Evolutionary conservation across 441 rosid genomes (phyloP).

Genomic region (Brassica balearica): DNA sequence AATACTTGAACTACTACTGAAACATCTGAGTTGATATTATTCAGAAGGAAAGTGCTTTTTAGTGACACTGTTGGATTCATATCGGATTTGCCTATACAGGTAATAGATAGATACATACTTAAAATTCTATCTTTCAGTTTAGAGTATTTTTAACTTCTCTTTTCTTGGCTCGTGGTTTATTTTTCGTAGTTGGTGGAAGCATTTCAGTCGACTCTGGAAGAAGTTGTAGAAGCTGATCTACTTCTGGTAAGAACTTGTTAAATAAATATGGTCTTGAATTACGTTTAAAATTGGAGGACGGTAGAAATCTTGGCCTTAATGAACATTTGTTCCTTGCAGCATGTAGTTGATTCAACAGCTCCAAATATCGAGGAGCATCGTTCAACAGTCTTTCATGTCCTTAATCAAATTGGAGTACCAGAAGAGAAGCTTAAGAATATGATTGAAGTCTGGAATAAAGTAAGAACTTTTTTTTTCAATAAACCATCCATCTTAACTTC

Average conservation of each 20-base stretch:
- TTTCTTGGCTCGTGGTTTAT: constrained; percentile 21
- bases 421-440: constrained; percentile 79
- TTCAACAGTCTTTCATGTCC: constrained; percentile 82
- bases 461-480: constrained; percentile 20
- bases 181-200: constrained; percentile 79
- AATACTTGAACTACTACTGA: constrained; percentile 13
- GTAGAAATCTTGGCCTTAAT: constrained; percentile 9
- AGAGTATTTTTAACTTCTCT: background rate
- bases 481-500: constrained; percentile 4
- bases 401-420: constrained; percentile 88
- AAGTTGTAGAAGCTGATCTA: constrained; percentile 93
- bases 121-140: background rate
- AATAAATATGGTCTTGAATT: background rate
- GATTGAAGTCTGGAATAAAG: constrained; percentile 99
- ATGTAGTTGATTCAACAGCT: constrained; percentile 88
- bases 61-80: constrained; percentile 97
- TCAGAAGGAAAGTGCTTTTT: constrained; percentile 84
- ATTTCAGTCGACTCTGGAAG: constrained; percentile 92
- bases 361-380: constrained; percentile 91
- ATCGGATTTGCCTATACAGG: constrained; percentile 97
- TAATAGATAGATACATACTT: constrained; percentile 38
- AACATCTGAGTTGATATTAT: constrained; percentile 2
- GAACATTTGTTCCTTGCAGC: constrained; percentile 52
- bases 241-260: constrained; percentile 64
- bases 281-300: background rate